phyloP scores from a whole-genome alignment of 192 early-diverging fungal genomes.

The Gamsiella multidivaricata region DNA sequence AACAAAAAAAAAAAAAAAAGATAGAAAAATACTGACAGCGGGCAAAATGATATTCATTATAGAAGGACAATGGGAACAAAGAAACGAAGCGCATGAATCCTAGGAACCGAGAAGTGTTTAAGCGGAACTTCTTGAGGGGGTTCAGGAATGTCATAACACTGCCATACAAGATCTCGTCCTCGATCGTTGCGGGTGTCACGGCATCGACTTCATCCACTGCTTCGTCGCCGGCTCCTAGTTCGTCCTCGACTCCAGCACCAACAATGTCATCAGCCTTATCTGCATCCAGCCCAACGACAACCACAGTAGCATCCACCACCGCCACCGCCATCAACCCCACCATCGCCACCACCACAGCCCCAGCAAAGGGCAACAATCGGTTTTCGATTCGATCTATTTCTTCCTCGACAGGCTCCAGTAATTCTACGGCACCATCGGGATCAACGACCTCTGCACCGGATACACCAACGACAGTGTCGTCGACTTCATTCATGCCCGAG shows the following conservation, averaged over 20 bases:
- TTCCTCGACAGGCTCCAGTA: conserved; percentile 23
- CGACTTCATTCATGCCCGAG: conserved; percentile 33
- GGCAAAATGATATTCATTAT: background rate
- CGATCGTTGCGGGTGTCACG: conserved; percentile 45
- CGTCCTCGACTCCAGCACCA: conserved; percentile 16
- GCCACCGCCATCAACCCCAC: too few species aligned
- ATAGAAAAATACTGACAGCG: background rate
- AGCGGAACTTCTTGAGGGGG: conserved; percentile 62
- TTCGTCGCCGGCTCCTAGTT: conserved; percentile 5
- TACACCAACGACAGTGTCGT: background rate
- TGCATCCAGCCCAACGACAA: conserved; percentile 1
- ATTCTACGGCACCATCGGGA: background rate
- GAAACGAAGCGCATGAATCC: conserved; percentile 51
- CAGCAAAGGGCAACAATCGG: conserved; percentile 35
- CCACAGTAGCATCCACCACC: conserved; percentile 8
- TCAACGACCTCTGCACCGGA: conserved; percentile 13
- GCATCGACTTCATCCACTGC: conserved; percentile 23
- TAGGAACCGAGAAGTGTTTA: conserved; percentile 54
- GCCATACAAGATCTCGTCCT: conserved; percentile 55
- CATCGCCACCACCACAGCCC: conserved; percentile 19
- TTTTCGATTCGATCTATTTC: conserved; percentile 50
- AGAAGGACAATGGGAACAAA: conserved; percentile 23
- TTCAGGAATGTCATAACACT: conserved; percentile 65
- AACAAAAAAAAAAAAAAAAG: too few species aligned
- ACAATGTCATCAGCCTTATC: conserved; percentile 3